Conservation (phyloP, 2,329 filamentous ascomycete genomes). For the Sphaerostilbella broomeana region DNA sequence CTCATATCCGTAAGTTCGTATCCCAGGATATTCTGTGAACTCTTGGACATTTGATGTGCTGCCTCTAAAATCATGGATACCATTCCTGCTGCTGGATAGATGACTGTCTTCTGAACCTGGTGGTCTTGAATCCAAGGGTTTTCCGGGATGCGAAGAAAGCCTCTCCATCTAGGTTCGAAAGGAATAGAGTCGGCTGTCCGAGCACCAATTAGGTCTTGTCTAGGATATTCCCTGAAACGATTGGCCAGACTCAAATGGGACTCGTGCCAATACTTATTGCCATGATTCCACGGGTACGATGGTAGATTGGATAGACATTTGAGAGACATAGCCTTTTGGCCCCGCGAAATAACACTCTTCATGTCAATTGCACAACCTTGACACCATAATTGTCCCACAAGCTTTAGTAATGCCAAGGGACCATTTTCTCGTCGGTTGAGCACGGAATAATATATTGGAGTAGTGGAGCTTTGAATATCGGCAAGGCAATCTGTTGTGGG, state of each 20-base stretch:
- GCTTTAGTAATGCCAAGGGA: conserved; percentile 22
- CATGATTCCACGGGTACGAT: conserved; percentile 49
- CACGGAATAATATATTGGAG: conserved; percentile 21
- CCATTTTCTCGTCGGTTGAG: conserved; percentile 23
- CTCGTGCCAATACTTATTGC: conserved; percentile 47
- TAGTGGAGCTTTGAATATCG: conserved; percentile 5
- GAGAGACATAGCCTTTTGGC: conserved; percentile 11
- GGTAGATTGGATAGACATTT: conserved; percentile 41
- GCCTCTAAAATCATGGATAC: conserved; percentile 44
- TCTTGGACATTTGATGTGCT: conserved; percentile 33
- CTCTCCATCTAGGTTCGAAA: conserved; percentile 43
- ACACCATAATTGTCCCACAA: conserved; percentile 33
- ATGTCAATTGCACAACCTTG: conserved; percentile 28
- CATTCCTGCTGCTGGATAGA: conserved; percentile 48
- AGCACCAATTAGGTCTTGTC: conserved; percentile 46
- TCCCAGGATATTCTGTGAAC: conserved; percentile 22
- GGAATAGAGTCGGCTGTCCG: conserved; percentile 37
- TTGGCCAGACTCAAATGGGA: conserved; percentile 38
- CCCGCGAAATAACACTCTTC: conserved; percentile 22
- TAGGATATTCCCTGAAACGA: conserved; percentile 37
- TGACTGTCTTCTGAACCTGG: conserved; percentile 41
- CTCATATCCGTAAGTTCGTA: conserved; percentile 40
- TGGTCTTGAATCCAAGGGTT: conserved; percentile 49
- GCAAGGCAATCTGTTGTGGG: conserved; percentile 32
- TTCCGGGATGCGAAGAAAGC: conserved; percentile 42